A percentile compares a stretch with the other conserved stretches of the same genome.
Conservation (phyloP, 2,329 filamentous ascomycete species). For the Neonectria sp. region DNA sequence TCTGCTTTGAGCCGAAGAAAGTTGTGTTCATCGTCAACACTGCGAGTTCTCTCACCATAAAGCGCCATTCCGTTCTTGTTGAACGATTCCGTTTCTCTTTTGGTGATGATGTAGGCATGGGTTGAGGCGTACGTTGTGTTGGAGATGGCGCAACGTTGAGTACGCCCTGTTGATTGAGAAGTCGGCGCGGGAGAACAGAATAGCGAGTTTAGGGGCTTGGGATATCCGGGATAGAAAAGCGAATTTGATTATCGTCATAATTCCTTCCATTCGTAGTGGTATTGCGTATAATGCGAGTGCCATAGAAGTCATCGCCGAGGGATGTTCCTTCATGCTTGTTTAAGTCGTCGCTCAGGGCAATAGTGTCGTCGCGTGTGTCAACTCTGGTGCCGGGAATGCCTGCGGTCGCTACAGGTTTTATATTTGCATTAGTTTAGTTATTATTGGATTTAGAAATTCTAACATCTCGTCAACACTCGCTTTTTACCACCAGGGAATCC, state of each 20-base stretch:
- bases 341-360: too few relatives aligned
- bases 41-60: slow-evolving; percentile 4
- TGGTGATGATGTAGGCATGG: slow-evolving; percentile 35
- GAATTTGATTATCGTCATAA: background rate
- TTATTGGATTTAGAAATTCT: too few relatives aligned
- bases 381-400: too few relatives aligned
- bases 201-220: slow-evolving; percentile 36
- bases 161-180: background rate
- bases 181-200: slow-evolving; percentile 29
- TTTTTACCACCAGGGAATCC: too few relatives aligned
- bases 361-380: too few relatives aligned
- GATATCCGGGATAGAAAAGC: slow-evolving; percentile 37
- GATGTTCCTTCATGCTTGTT: too few relatives aligned
- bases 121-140: slow-evolving; percentile 42
- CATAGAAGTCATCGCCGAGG: too few relatives aligned
- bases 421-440: too few relatives aligned
- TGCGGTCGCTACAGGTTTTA: too few relatives aligned
- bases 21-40: background rate
- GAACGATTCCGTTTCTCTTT: slow-evolving; percentile 39
- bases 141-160: slow-evolving; percentile 34
- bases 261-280: too few relatives aligned
- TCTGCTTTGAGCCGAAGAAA: background rate
- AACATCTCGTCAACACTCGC: too few relatives aligned
- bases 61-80: slow-evolving; percentile 39
- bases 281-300: too few relatives aligned